Conservation (phyloP, 768 basidiomycete species). For the Sporobolomyces phaffii region DNA sequence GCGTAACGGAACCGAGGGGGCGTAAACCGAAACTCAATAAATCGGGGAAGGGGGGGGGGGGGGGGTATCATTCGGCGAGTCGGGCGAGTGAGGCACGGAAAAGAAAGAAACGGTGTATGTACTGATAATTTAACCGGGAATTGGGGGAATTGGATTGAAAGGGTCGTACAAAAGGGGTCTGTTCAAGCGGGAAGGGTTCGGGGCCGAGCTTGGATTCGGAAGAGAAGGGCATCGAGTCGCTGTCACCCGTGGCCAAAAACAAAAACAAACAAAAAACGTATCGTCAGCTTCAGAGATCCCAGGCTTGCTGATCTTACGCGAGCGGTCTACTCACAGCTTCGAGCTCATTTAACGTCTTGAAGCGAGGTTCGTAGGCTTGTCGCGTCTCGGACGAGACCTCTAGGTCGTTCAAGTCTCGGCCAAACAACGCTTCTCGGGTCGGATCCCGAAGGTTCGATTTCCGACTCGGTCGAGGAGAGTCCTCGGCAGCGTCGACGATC, state of each 20-base stretch:
- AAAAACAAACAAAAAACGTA: background rate
- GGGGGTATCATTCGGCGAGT: too few species aligned
- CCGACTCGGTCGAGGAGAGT: too few species aligned
- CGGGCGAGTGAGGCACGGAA: background rate
- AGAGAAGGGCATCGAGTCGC: slow-evolving; percentile 27
- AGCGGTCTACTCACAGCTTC: slow-evolving; percentile 27
- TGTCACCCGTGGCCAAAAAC: background rate
- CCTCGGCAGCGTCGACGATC: slow-evolving; percentile 21
- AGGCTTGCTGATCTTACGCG: too few species aligned
- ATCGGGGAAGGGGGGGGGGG: too few species aligned
- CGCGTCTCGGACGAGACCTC: slow-evolving; percentile 19
- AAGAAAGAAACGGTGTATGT: too few species aligned
- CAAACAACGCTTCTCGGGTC: slow-evolving; percentile 29
- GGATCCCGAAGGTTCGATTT: background rate
- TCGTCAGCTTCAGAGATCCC: background rate
- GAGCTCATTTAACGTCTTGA: slow-evolving; percentile 18
- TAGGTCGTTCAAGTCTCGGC: slow-evolving; percentile 10
- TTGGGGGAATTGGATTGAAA: background rate
- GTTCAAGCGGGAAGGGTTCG: background rate
- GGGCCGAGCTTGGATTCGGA: background rate
- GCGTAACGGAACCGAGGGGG: too few species aligned
- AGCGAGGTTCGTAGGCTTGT: slow-evolving; percentile 7
- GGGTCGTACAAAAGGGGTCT: too few species aligned
- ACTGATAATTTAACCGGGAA: background rate
- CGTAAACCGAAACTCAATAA: too few species aligned